Conservation (phyloP, 208 protist genomes). For the Angomonas deanei region DNA sequence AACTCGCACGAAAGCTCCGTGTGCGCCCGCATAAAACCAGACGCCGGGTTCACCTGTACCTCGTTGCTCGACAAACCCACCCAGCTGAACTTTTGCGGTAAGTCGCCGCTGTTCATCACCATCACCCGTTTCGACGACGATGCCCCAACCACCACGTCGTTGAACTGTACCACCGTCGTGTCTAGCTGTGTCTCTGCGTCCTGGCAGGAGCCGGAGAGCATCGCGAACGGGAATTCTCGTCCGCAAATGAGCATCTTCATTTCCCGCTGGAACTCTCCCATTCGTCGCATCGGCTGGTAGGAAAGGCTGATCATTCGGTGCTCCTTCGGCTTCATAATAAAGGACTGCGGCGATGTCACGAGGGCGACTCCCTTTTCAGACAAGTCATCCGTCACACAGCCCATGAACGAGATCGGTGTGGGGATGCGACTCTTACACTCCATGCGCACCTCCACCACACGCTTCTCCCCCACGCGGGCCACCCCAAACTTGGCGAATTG, state of each 20-base stretch:
- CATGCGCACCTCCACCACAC: slow-evolving; percentile 66
- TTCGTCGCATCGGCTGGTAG: slow-evolving; percentile 78
- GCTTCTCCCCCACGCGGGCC: slow-evolving; percentile 72
- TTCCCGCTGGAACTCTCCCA: slow-evolving; percentile 87
- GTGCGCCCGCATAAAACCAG: slow-evolving; percentile 85
- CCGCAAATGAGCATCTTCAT: slow-evolving; percentile 88
- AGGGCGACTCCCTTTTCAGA: slow-evolving; percentile 63
- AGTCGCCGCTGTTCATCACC: slow-evolving; percentile 95
- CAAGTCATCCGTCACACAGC: slow-evolving; percentile 57
- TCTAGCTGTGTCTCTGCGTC: slow-evolving; percentile 95
- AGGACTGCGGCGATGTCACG: slow-evolving; percentile 11
- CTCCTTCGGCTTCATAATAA: slow-evolving; percentile 86
- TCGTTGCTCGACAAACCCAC: slow-evolving; percentile 37
- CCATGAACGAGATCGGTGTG: slow-evolving; percentile 75
- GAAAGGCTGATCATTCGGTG: slow-evolving; percentile 48
- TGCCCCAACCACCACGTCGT: slow-evolving; percentile 85
- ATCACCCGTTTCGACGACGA: slow-evolving; percentile 64
- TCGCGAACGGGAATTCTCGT: slow-evolving; percentile 73
- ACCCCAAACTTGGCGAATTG: slow-evolving; percentile 80
- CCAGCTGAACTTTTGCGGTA: slow-evolving; percentile 91
- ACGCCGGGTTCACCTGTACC: slow-evolving; percentile 71
- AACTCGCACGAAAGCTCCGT: slow-evolving; percentile 88
- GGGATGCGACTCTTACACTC: slow-evolving; percentile 81
- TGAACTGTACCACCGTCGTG: slow-evolving; percentile 84
- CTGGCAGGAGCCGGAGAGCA: slow-evolving; percentile 86